Evolutionary conservation across 2,329 filamentous ascomycete genomes (phyloP).

Genomic region (Lomentospora prolificans): DNA sequence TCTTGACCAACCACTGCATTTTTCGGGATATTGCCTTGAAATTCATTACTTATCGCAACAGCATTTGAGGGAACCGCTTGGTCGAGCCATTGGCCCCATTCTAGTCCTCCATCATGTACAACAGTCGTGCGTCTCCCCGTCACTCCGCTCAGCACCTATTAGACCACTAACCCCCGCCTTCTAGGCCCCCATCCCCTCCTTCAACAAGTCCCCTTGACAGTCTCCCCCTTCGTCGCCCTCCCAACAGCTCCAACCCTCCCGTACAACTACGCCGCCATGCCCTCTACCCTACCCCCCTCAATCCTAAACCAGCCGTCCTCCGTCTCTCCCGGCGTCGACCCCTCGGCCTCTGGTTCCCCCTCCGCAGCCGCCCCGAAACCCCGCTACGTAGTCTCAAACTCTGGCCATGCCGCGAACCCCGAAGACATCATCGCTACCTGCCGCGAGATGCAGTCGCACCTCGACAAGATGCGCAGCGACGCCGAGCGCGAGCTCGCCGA

Average conservation of each 20-base stretch:
- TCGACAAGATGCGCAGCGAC: conserved; percentile 58
- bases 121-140: conserved; percentile 10
- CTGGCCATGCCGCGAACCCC: conserved; percentile 76
- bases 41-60: neutral
- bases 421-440: conserved; percentile 79
- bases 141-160: neutral
- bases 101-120: conserved; percentile 15
- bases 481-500: conserved; percentile 57
- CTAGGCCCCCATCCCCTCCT: conserved; percentile 78
- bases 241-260: conserved; percentile 84
- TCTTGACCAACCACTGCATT: too few species aligned
- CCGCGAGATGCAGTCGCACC: conserved; percentile 64
- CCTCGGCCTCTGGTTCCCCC: conserved; percentile 24
- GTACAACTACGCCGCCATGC: conserved; percentile 88
- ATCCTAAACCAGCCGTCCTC: conserved; percentile 16
- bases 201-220: conserved; percentile 83
- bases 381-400: conserved; percentile 67
- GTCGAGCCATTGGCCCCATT: neutral
- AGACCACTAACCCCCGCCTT: neutral
- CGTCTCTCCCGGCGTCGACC: conserved; percentile 22
- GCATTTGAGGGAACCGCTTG: neutral
- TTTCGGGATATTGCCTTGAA: too few species aligned
- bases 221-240: conserved; percentile 87
- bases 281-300: conserved; percentile 64
- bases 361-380: conserved; percentile 33